Evolutionary conservation across 345 rosid species (phyloP).

Genomic region (Rhizophora apiculata): DNA sequence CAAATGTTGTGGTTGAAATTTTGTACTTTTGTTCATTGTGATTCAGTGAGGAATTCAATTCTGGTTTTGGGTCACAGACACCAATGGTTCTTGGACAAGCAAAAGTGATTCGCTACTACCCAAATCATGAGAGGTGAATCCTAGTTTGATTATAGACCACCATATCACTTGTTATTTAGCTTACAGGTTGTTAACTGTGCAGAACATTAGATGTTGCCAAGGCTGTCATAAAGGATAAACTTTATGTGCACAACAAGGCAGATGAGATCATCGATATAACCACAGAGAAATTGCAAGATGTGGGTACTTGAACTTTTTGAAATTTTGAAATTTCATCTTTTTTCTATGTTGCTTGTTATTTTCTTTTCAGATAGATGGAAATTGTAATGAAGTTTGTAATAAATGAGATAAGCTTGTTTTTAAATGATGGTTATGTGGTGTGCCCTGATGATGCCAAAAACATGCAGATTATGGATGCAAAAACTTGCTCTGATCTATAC

Average conservation of each 20-base stretch:
- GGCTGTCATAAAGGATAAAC: constrained; percentile 68
- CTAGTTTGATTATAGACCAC: not conserved
- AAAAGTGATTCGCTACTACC: constrained; percentile 76
- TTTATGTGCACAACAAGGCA: constrained; percentile 55
- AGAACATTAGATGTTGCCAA: constrained; percentile 72
- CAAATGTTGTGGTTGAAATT: too few relatives aligned
- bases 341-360: not conserved
- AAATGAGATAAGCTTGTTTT: not conserved
- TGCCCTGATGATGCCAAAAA: not conserved
- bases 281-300: constrained; percentile 62
- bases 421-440: not conserved
- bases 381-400: not conserved
- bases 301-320: constrained; percentile 32
- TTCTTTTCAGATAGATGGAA: not conserved
- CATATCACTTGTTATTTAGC: constrained; percentile 2
- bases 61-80: constrained; percentile 97
- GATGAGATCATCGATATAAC: constrained; percentile 63
- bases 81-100: constrained; percentile 94
- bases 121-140: constrained; percentile 71
- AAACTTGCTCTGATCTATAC: constrained; percentile 76
- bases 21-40: not conserved
- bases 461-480: constrained; percentile 67
- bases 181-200: constrained; percentile 34
- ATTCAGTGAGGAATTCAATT: constrained; percentile 83
- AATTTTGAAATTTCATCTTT: not conserved